A percentile compares a stretch with the other conserved stretches of the same genome.
Conservation (phyloP, 2,329 filamentous ascomycete species). For the Penicillium sp. region DNA sequence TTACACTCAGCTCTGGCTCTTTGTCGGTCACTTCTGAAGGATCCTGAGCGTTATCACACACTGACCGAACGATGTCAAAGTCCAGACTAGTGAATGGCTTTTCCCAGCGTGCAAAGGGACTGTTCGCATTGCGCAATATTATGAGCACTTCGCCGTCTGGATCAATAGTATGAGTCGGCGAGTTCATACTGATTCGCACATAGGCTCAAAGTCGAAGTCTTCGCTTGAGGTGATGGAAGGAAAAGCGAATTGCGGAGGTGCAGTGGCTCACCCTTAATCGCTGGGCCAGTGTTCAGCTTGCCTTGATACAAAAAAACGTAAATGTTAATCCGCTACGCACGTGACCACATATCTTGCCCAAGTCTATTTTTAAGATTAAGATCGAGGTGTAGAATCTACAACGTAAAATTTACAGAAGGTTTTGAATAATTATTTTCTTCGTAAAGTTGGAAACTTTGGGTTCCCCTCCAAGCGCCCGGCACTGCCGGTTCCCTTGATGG, state of each 20-base stretch:
- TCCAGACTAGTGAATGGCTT: background rate
- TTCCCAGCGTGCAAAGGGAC: background rate
- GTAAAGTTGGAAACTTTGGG: too few species aligned
- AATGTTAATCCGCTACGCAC: too few species aligned
- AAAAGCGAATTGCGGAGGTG: background rate
- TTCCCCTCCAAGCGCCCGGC: background rate
- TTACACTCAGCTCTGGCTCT: too few species aligned
- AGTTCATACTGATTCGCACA: background rate
- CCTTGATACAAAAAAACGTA: too few species aligned
- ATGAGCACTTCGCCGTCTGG: conserved; percentile 12
- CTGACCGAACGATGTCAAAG: background rate
- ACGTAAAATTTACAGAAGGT: too few species aligned
- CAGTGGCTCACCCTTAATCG: too few species aligned
- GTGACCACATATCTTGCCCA: too few species aligned
- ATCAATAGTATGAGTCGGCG: conserved; percentile 9
- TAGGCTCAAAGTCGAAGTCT: background rate
- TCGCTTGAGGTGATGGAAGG: background rate
- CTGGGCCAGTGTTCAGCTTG: too few species aligned
- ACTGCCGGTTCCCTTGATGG: background rate
- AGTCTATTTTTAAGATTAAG: too few species aligned
- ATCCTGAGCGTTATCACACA: background rate
- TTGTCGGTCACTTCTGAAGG: too few species aligned
- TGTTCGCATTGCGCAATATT: conserved; percentile 6
- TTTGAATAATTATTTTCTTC: too few species aligned
- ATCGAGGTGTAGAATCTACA: too few species aligned